Percentiles rank a stretch among this genome's conserved stretches.
Conservation (phyloP, 257 asterid genomes). For the Agastache rugosa region DNA sequence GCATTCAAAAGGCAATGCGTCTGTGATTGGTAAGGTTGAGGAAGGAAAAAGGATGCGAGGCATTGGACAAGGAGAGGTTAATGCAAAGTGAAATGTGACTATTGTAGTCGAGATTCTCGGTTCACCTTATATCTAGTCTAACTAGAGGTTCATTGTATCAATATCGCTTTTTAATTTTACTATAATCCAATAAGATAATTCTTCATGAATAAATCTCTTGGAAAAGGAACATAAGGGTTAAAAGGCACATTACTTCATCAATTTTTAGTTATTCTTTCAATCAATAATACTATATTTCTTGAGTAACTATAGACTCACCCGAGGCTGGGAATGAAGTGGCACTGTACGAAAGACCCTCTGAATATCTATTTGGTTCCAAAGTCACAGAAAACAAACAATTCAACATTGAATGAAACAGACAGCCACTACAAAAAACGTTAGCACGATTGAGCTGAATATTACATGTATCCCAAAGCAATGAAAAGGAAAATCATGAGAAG, state of each 20-base stretch:
- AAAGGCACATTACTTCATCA: neutral
- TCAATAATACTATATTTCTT: neutral
- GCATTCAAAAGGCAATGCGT: neutral
- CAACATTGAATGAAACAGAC: slow-evolving; percentile 6
- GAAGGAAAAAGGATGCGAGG: neutral
- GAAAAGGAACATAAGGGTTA: neutral
- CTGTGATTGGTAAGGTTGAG: neutral
- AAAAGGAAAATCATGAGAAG: slow-evolving; percentile 33
- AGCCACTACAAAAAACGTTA: neutral
- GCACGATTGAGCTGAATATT: neutral
- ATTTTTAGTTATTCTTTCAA: neutral
- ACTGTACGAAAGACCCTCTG: slow-evolving; percentile 86
- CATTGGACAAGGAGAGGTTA: neutral
- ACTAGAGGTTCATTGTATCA: neutral
- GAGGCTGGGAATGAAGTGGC: slow-evolving; percentile 88
- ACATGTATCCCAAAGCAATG: neutral
- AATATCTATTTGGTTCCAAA: slow-evolving; percentile 60
- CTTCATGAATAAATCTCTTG: neutral
- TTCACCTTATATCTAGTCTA: neutral
- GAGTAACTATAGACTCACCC: slow-evolving; percentile 59
- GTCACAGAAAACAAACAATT: slow-evolving; percentile 51
- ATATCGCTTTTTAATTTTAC: neutral
- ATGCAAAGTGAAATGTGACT: neutral
- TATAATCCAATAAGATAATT: neutral
- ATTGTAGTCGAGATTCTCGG: no score